Evolutionary conservation across 2,329 filamentous ascomycete genomes (phyloP), one percentile per base, ranked within the genome.

Genomic region (Stachybotrys echinatus): DNA sequence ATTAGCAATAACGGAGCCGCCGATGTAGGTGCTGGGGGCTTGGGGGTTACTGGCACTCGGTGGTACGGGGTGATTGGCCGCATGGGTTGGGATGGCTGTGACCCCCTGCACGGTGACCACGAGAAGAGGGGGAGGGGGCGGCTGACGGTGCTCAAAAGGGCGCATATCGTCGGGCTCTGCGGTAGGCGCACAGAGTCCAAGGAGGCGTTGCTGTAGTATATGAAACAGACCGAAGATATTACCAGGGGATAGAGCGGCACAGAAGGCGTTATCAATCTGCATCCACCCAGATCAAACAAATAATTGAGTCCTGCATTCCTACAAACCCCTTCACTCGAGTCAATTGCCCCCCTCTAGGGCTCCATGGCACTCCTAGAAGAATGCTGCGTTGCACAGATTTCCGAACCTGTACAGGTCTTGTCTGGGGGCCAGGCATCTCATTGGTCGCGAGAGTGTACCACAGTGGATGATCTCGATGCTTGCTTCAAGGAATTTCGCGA

Each of bases 371-470:
- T 45, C 18, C 19, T 47, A 22, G 47, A 47, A 12, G 50, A 54
- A 31, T 59, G 56, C 42, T 63, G 57, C 47, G 58, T 59, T 27
- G 48, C 55, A 17, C 45, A 53, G 27, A 47, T 61, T 20, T 49
- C 45, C 14, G 55, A 53, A 22, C 55, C 60, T 2, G 45, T 50
- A 3, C 45, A 44, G 19, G 12, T 45, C 20, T 21, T 23, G 4
- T 23, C 14, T 21, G 22, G 22, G 18, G 8, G 21, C 18, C 5
- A 5, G 6, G 10, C 19, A 21, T 12, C 3, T 18, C 18, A 27
- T 45, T 27, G 20, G 42, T 45, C 42, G 5, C 22, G 23, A 14
- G 42, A 45, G 4, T 45, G 42, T 45, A 8, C 5, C 17, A 45
- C 42, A 6, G 42, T 23, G 5, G 42, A 45, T 10, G 42, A 45